These are phyloP conservation scores for Blastocystis sp. DNA, from an alignment of 352 stramenopile genomes.

Conservation along the genomic window DNA sequence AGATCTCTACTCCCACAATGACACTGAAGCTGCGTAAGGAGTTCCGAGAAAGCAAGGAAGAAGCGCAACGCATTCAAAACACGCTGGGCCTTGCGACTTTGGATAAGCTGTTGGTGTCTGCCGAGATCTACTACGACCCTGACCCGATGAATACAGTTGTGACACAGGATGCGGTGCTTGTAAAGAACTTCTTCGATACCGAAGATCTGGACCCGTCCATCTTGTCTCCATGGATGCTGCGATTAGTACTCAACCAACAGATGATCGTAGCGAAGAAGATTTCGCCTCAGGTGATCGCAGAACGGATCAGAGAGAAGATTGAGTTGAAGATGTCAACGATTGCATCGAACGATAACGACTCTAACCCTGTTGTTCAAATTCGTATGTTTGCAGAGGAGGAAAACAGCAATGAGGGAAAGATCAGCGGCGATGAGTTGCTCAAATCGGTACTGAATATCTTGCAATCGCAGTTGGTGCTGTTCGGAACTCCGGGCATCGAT, in stretches of 20 bases:
- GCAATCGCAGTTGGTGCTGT: conserved; percentile 70
- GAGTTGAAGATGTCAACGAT: conserved; percentile 88
- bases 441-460: conserved; percentile 95
- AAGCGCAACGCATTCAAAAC: conserved; percentile 68
- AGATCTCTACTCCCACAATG: conserved; percentile 89
- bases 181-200: conserved; percentile 94
- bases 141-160: conserved; percentile 92
- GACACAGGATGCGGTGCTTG: conserved; percentile 89
- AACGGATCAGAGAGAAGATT: conserved; percentile 88
- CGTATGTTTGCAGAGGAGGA: conserved; percentile 81
- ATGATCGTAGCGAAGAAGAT: conserved; percentile 94
- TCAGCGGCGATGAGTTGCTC: conserved; percentile 81
- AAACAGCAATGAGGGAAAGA: conserved; percentile 75
- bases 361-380: conserved; percentile 90
- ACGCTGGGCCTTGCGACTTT: conserved; percentile 93
- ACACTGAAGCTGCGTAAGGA: conserved; percentile 71
- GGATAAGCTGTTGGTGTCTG: conserved; percentile 87
- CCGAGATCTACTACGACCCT: conserved; percentile 97
- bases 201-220: conserved; percentile 88
- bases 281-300: conserved; percentile 89
- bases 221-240: conserved; percentile 91
- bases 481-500: conserved; percentile 90
- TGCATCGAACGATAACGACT: conserved; percentile 86
- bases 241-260: conserved; percentile 91
- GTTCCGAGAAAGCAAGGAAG: conserved; percentile 68